Percentiles rank a stretch among this genome's conserved stretches.
These are phyloP conservation scores for Dentipellis sp. DNA, from an alignment of 768 basidiomycete genomes.

Conservation along the genomic window DNA sequence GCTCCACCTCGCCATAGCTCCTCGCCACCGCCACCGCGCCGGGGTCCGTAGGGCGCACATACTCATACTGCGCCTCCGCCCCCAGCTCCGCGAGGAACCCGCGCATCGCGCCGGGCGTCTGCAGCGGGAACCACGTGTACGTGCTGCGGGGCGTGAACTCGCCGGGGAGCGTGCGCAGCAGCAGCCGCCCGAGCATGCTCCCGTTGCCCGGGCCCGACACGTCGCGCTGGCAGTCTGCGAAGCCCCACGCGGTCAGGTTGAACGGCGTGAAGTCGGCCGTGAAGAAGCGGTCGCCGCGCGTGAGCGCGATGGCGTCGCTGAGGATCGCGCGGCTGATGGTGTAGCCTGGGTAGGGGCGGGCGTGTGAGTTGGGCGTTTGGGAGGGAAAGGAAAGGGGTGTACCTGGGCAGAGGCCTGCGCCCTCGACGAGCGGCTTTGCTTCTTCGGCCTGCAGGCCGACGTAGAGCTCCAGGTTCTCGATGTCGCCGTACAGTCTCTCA, in stretches of 20 bases:
- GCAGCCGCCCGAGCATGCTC: conserved; percentile 62
- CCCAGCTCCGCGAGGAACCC: conserved; percentile 46
- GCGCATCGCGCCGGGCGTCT: conserved; percentile 69
- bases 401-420: conserved; percentile 83
- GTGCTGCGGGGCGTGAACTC: conserved; percentile 60
- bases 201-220: conserved; percentile 65
- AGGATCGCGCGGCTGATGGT: conserved; percentile 82
- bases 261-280: conserved; percentile 75
- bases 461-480: conserved; percentile 74
- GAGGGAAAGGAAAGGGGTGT: conserved; percentile 5
- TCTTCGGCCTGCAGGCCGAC: conserved; percentile 76
- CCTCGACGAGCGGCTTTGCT: conserved; percentile 62
- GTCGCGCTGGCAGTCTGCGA: conserved; percentile 73
- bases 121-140: conserved; percentile 85
- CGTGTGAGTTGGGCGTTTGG: background rate
- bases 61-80: conserved; percentile 43
- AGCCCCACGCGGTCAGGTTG: conserved; percentile 81
- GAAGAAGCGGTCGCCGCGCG: conserved; percentile 76
- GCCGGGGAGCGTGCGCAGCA: conserved; percentile 66
- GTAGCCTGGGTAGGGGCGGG: conserved; percentile 37
- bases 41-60: conserved; percentile 35
- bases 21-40: conserved; percentile 24
- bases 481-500: conserved; percentile 68
- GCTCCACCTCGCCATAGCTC: conserved; percentile 41
- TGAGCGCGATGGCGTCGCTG: conserved; percentile 78